A percentile compares a stretch with the other conserved stretches of the same genome.
These are phyloP conservation scores for Thymus quinquecostatus DNA, from an alignment of 257 asterid species.

Conservation along the genomic window DNA sequence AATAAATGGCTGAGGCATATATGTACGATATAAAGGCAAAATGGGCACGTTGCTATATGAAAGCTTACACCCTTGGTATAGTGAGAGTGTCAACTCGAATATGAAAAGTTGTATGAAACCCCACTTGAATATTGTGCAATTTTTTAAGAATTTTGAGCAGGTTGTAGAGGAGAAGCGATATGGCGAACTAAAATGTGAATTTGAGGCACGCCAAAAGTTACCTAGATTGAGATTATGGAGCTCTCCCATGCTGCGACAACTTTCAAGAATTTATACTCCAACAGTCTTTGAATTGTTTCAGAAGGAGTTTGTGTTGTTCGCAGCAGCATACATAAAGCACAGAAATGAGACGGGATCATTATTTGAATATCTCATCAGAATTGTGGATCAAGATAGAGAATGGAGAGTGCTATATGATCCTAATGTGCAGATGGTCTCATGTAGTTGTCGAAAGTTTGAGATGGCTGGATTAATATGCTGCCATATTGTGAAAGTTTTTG, in stretches of 20 bases:
- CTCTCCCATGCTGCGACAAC: not conserved
- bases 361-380: not conserved
- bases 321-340: not conserved
- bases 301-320: not conserved
- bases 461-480: not conserved
- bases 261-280: not conserved
- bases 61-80: not conserved
- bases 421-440: not conserved
- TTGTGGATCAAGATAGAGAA: not conserved
- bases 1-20: not conserved
- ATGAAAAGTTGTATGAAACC: not conserved
- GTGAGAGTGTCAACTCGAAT: constrained; percentile 3
- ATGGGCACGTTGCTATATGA: not conserved
- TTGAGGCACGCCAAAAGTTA: not conserved
- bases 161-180: not conserved
- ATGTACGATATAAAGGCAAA: not conserved
- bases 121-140: not conserved
- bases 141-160: not conserved
- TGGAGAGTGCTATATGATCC: not conserved
- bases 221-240: not conserved
- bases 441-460: not conserved
- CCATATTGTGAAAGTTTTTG: not conserved
- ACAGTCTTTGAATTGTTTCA: not conserved
- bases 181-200: not conserved
- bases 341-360: not conserved